Evolutionary conservation across 768 basidiomycete species (phyloP).

Genomic region (Kwoniella europaea): DNA sequence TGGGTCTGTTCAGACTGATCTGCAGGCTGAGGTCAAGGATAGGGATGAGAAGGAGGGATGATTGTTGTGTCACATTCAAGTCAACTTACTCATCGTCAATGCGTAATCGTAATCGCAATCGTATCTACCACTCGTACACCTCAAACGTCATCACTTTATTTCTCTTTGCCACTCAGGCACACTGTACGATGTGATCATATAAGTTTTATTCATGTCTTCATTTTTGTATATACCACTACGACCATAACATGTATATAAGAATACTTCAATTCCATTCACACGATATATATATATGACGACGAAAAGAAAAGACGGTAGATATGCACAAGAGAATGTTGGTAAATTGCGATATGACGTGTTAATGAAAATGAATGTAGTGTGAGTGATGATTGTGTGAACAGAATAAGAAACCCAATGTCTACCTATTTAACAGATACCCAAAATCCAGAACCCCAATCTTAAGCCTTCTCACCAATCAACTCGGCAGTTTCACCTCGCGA

Average conservation of each 20-base stretch:
- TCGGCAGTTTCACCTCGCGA: slow-evolving; percentile 43
- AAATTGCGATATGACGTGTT: slow-evolving; percentile 8
- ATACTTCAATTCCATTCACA: neutral
- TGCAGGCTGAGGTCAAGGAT: neutral
- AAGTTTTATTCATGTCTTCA: neutral
- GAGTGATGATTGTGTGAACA: neutral
- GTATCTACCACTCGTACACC: neutral
- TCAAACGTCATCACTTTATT: slow-evolving; percentile 12
- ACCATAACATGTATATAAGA: neutral
- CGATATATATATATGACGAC: neutral
- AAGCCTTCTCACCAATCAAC: slow-evolving; percentile 40
- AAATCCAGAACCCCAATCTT: slow-evolving; percentile 3
- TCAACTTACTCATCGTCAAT: neutral
- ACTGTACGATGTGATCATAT: neutral
- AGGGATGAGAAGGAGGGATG: neutral
- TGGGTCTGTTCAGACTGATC: neutral
- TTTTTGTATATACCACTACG: neutral
- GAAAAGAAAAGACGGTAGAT: slow-evolving; percentile 7
- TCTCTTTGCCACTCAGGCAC: slow-evolving; percentile 1
- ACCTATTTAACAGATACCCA: neutral
- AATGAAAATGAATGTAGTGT: slow-evolving; percentile 8
- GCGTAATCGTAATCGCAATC: neutral
- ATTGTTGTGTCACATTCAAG: neutral
- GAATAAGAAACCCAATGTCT: slow-evolving; percentile 1
- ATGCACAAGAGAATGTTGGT: slow-evolving; percentile 17